Evolutionary conservation across 768 basidiomycete genomes (phyloP).

Genomic region (Mycena maculata): DNA sequence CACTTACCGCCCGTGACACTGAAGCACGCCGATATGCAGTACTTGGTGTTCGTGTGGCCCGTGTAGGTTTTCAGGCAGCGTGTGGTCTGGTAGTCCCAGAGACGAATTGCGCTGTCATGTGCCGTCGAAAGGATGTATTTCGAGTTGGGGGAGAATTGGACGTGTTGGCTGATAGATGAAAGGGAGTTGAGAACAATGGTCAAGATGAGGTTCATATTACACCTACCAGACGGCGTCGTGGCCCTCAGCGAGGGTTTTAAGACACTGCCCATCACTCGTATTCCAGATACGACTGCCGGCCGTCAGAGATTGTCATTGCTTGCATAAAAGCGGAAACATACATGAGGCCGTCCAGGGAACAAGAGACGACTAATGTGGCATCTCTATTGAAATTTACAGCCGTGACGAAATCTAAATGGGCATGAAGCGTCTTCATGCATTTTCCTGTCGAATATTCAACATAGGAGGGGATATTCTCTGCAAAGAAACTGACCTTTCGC

Average conservation of each 20-base stretch:
- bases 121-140: slow-evolving; percentile 95
- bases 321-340: slow-evolving; percentile 52
- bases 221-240: slow-evolving; percentile 84
- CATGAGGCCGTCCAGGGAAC: slow-evolving; percentile 95
- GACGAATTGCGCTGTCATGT: slow-evolving; percentile 90
- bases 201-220: neutral
- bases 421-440: slow-evolving; percentile 87
- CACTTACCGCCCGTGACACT: slow-evolving; percentile 88
- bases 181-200: neutral
- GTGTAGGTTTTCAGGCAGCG: slow-evolving; percentile 91
- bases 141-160: slow-evolving; percentile 95
- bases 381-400: slow-evolving; percentile 95
- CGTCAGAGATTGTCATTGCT: slow-evolving; percentile 13
- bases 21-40: slow-evolving; percentile 87
- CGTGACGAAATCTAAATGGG: slow-evolving; percentile 95
- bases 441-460: slow-evolving; percentile 63
- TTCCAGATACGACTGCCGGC: slow-evolving; percentile 92
- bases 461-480: slow-evolving; percentile 26
- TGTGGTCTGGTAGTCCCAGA: slow-evolving; percentile 96
- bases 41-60: slow-evolving; percentile 86
- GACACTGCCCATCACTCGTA: slow-evolving; percentile 89
- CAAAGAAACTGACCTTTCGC: slow-evolving; percentile 67
- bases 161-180: slow-evolving; percentile 73
- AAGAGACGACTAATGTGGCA: slow-evolving; percentile 91
- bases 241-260: slow-evolving; percentile 95